Base-by-base conservation (phyloP, 345 rosid genomes). In the Erodium maritimum region DNA sequence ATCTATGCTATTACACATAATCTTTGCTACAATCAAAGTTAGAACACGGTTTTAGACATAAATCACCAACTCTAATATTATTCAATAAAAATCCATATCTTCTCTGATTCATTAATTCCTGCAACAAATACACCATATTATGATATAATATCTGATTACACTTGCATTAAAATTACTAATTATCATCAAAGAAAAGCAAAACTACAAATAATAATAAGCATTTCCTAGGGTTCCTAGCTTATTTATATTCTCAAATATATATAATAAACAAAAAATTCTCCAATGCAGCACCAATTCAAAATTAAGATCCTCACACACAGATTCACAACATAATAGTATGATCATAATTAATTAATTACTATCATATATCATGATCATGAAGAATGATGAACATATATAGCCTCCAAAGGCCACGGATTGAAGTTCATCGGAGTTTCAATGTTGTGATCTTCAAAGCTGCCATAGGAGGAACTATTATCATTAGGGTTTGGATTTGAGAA, bases 371-470 rank as follows among this genome's bases (percentile, higher is more conserved):
- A 1, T 5, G 13, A 37, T 6, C 46, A 12, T 37, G 17, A 89
- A 4, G 78, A 79, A 65, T 75, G 76, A 18, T 78, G 80, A 59
- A 74, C 66, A 67, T n/a, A n/a, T n/a, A n/a, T 74, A 82, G n/a
- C 55, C 21, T 21, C 91, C 88, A 19, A 71, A 82, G 65, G 79
- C 82, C 54, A 69, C 76, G 0, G 90, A 76, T 20, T 80, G 83
- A 66, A 86, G 87, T 33, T 84, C 96, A 21, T 84, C 82, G 13
- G 68, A 60, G n/a, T 82, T 25, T 25, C 33, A n/a, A n/a, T n/a
- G n/a, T 61, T 67, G 72, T 69, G 68, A 65, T 79, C 95, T 55
- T 80, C 96, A 24, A 78, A 77, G 70, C 77, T 75, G 51, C 76
- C 66, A 22, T 63, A 74, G 0, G 89, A 83, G 25, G 25, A 25